Conservation (phyloP, 495 filamentous ascomycete genomes). For the Peziza echinospora region DNA sequence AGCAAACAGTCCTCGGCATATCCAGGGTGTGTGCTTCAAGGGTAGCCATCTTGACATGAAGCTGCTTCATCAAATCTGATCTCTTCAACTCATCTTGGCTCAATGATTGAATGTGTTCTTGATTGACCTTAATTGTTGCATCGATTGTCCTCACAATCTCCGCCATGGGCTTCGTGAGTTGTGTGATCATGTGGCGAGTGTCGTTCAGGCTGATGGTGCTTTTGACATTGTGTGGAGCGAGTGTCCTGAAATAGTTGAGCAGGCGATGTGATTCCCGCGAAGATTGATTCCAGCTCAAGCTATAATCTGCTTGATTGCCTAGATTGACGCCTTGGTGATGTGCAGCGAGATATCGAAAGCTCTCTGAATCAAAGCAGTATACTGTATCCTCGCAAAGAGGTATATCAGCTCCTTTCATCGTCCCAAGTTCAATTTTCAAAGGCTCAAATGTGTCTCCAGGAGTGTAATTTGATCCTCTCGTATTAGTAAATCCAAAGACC, state of each 20-base stretch:
- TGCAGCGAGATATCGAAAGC: slow-evolving; percentile 26
- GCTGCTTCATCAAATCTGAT: slow-evolving; percentile 9
- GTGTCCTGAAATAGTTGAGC: slow-evolving; percentile 14
- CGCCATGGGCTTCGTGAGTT: slow-evolving; percentile 23
- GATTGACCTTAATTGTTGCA: slow-evolving; percentile 16
- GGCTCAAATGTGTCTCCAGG: slow-evolving; percentile 25
- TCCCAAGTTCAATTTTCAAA: slow-evolving; percentile 16
- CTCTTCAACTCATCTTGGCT: slow-evolving; percentile 10
- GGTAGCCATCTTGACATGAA: slow-evolving; percentile 9
- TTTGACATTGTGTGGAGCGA: slow-evolving; percentile 19
- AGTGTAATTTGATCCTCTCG: slow-evolving; percentile 22
- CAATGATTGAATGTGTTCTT: slow-evolving; percentile 15
- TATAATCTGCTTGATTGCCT: slow-evolving; percentile 19
- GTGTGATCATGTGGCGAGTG: slow-evolving; percentile 19
- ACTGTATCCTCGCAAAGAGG: slow-evolving; percentile 10
- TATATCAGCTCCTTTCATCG: slow-evolving; percentile 15
- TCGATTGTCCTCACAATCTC: slow-evolving; percentile 21
- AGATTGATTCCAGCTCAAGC: slow-evolving; percentile 23
- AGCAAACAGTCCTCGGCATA: slow-evolving; percentile 3
- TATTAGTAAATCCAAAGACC: slow-evolving; percentile 28
- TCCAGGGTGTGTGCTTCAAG: slow-evolving; percentile 4
- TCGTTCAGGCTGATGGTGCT: slow-evolving; percentile 24
- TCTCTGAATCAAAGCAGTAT: slow-evolving; percentile 29
- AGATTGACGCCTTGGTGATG: slow-evolving; percentile 19
- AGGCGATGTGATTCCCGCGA: slow-evolving; percentile 18